Conservation (phyloP, 768 basidiomycete genomes). For the Favolaschia claudopus region DNA sequence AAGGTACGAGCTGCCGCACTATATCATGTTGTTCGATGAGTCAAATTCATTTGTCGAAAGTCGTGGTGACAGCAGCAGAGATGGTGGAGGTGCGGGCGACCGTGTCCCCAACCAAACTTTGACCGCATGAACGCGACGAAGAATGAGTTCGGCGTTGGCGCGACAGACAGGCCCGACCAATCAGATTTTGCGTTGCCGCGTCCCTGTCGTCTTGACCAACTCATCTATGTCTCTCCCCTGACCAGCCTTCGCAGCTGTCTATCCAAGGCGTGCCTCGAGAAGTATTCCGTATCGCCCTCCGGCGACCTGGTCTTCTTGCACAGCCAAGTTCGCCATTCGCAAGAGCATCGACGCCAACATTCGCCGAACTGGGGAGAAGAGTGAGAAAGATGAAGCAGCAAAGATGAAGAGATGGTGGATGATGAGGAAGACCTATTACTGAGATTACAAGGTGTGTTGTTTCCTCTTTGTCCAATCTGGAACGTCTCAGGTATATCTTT, state of each 20-base stretch:
- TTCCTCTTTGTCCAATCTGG: background rate
- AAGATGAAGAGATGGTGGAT: conserved; percentile 75
- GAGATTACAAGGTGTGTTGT: conserved; percentile 74
- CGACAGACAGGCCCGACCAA: conserved; percentile 96
- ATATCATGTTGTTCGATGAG: conserved; percentile 99
- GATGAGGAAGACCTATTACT: conserved; percentile 82
- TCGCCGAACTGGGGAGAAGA: conserved; percentile 76
- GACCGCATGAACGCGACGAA: conserved; percentile 98
- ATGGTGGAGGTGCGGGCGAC: conserved; percentile 96
- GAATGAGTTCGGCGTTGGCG: conserved; percentile 98
- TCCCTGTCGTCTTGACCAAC: conserved; percentile 98
- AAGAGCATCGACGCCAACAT: conserved; percentile 96
- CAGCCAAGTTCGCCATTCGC: conserved; percentile 96
- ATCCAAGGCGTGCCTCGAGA: conserved; percentile 91
- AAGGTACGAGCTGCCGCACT: conserved; percentile 99
- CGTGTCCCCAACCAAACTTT: conserved; percentile 97
- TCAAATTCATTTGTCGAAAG: conserved; percentile 98
- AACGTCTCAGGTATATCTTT: conserved; percentile 16
- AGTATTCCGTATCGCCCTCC: conserved; percentile 83
- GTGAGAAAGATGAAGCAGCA: conserved; percentile 82
- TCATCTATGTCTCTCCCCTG: conserved; percentile 98
- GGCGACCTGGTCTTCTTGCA: conserved; percentile 87
- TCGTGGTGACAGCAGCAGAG: conserved; percentile 85
- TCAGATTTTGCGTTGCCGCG: conserved; percentile 93
- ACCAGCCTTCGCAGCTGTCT: conserved; percentile 88